Evolutionary conservation across 352 stramenopile genomes (phyloP), one percentile per base, ranked within the genome.

Genomic region (Phytophthora sp.): DNA sequence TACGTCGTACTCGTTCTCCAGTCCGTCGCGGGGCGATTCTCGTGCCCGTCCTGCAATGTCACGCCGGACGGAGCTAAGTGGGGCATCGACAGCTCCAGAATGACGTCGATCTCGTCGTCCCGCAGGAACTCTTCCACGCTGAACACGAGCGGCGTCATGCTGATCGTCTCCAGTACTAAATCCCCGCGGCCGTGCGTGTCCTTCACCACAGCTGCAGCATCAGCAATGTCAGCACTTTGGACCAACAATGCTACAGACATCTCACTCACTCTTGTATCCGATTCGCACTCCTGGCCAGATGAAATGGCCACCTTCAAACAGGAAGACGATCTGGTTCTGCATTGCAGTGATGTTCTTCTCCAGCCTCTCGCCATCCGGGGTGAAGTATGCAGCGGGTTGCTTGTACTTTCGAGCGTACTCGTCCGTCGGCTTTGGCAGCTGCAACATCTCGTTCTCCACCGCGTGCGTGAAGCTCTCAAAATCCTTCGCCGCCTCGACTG

Each of bases 1-100:
- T 90, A 89, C 30, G 79, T 94, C 28, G 81, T 92, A 62, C 79
- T 91, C 28, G 84, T 94, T 38, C 84, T 73, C 84, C 82, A 94
- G 49, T 90, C 78, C 2, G 81, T 90, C 9, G 77, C 70, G 2
- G 82, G 74, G 3, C 79, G 77, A 34, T 82, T 82, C 53, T 88
- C 79, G 49, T 94, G 74, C 13, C 78, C 83, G 48, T 92, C 85
- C 12, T 79, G 72, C 30, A 82, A 70, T 23, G 71, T 79, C 50
- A 94, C 83, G 12, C 67, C 76, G 7, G 84, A 93, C 11, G 84
- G 79, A 18, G 69, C 64, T 24, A 93, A 54, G 39, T 92, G 79
- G 21, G 75, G 62, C 54, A 89, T 72, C 24, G 84, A 90, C 45
- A 91, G 58, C 3, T 91, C 76, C 38, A 92, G 46, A 54, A 92